Conservation (phyloP, 1,284 basidiomycete genomes). For the Porodaedalea pini region DNA sequence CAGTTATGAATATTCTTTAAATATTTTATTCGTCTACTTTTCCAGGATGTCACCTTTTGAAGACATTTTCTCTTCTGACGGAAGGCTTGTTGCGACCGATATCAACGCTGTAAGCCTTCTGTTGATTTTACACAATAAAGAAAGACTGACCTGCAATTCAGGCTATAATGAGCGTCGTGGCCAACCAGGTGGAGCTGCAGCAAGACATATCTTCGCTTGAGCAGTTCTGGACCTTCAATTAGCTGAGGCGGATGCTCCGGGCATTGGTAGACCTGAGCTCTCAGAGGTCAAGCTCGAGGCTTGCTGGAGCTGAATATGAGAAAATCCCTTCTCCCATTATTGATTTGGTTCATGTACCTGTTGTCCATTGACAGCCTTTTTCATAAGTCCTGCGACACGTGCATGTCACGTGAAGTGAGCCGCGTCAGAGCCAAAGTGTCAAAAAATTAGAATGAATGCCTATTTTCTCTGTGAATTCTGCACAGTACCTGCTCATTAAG, state of each 20-base stretch:
- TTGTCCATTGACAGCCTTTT: too few species aligned
- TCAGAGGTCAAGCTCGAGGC: background rate
- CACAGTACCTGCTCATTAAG: too few species aligned
- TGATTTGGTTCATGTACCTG: too few species aligned
- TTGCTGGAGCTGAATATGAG: background rate
- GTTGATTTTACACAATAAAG: too few species aligned
- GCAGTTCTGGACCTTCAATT: constrained; percentile 7
- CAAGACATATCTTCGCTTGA: background rate
- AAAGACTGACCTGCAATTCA: background rate
- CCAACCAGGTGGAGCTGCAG: constrained; percentile 1
- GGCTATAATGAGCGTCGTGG: background rate
- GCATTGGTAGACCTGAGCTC: background rate
- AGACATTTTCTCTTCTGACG: constrained; percentile 3
- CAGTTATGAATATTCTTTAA: constrained; percentile 3
- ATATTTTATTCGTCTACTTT: background rate
- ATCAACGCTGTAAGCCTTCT: constrained; percentile 6
- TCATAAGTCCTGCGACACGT: too few species aligned
- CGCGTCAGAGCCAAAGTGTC: too few species aligned
- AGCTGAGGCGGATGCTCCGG: background rate
- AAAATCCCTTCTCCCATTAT: too few species aligned
- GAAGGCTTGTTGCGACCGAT: constrained; percentile 15
- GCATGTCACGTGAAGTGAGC: too few species aligned
- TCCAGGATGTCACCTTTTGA: constrained; percentile 12
- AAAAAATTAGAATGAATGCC: too few species aligned
- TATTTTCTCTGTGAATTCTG: too few species aligned